Base-by-base conservation (phyloP, 2,329 filamentous ascomycete genomes). In the Epichloe scottii region DNA sequence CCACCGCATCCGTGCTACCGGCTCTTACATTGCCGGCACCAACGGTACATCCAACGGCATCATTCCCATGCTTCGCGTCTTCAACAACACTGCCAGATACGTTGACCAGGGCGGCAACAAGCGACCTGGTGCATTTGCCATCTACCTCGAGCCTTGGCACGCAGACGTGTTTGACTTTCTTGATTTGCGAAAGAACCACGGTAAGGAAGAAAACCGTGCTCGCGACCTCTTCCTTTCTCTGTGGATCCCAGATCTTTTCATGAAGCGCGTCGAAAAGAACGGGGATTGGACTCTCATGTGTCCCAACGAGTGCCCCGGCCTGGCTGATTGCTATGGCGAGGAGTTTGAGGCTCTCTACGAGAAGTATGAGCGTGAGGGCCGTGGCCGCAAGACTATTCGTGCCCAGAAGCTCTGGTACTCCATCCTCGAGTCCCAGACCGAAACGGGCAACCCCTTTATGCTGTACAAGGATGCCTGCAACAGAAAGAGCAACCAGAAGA, bases 401-500 rank as follows among this genome's bases (percentile, higher is more conserved):
- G 93, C 93, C 23, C 93, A 98, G 78, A 98, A 98, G 79, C 84
- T 98, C 53, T 98, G 93, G 93, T 97, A 97, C 67, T 89, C 91
- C 59, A 95, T 98, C 58, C 81, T 98, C 46, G 93, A 98, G 74
- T 88, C 93, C 47, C 93, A 98, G 75, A 97, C 91, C 35, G 93
- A 98, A 81, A 98, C 93, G 44, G 93, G 93, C 61, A 97, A 95
- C 72, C 93, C 93, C 46, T 98, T 95, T 74, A 98, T 98, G 89
- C 84, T 97, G 54, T 98, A 98, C 84, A 98, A 98, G 79, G 93
- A 98, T 72, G 80, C 84, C 64, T 91, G 87, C 82, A 98, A 98
- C 81, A 83, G 83, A 69, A 98, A 98, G 85, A 96, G 90, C 78
- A 98, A 98, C 81, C 93, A 98, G 76, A 97, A 98, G 85, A 98